Evolutionary conservation across 2,329 filamentous ascomycete species (phyloP).

Genomic region (Hirsutella minnesotensis): DNA sequence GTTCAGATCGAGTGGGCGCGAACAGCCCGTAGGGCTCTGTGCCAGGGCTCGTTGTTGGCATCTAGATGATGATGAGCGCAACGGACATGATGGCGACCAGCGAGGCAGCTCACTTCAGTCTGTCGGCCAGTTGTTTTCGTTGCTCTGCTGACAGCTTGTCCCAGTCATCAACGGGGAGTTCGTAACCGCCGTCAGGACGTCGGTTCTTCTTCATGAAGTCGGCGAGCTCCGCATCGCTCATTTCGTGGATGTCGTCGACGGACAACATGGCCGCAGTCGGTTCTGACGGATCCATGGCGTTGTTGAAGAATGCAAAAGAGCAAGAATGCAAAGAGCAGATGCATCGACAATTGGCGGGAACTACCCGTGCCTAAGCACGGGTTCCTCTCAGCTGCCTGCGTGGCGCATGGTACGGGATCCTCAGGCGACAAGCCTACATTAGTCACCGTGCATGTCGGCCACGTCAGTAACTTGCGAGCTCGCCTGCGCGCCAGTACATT

Average conservation of each 20-base stretch:
- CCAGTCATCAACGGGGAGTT: slow-evolving; percentile 7
- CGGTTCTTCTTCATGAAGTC: slow-evolving; percentile 9
- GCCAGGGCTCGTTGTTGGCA: background rate
- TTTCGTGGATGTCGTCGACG: slow-evolving; percentile 4
- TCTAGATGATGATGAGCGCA: slow-evolving; percentile 1
- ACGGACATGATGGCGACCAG: background rate
- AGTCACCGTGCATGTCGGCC: no score
- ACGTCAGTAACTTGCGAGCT: no score
- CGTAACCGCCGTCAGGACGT: slow-evolving; percentile 5
- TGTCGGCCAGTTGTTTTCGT: slow-evolving; percentile 6
- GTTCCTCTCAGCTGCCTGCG: no score
- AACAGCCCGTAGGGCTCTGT: background rate
- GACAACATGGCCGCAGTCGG: background rate
- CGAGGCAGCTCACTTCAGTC: slow-evolving; percentile 6
- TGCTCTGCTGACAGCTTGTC: slow-evolving; percentile 6
- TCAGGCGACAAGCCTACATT: no score
- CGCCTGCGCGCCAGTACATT: no score
- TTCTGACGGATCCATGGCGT: background rate
- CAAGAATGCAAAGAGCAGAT: no score
- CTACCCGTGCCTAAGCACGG: no score
- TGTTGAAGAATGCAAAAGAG: no score
- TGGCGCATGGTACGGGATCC: no score
- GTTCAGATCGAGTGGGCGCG: slow-evolving; percentile 9
- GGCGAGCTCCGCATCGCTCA: slow-evolving; percentile 9
- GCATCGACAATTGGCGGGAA: no score